phyloP scores from a whole-genome alignment of 177 flowering plant genomes.

The Telopea speciosissima region DNA sequence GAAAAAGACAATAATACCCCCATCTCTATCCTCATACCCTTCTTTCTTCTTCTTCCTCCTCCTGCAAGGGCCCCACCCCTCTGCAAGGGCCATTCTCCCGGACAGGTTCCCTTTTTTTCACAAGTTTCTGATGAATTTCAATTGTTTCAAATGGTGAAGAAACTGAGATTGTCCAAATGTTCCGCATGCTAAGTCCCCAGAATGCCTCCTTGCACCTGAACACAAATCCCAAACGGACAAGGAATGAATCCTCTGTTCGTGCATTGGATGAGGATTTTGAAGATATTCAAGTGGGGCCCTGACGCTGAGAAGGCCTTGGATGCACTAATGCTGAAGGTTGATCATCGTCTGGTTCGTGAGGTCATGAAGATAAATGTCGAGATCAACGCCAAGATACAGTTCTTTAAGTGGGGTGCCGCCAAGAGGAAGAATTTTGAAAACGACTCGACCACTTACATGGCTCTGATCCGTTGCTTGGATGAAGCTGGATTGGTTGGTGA shows the following conservation, averaged over 20 bases:
- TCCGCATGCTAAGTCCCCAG: slow-evolving; percentile 31
- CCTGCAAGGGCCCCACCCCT: too few relatives aligned
- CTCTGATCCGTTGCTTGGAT: slow-evolving; percentile 60
- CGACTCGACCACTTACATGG: slow-evolving; percentile 66
- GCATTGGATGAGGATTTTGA: slow-evolving; percentile 79
- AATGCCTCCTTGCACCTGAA: slow-evolving; percentile 21
- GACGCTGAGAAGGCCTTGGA: slow-evolving; percentile 94
- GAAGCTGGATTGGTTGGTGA: slow-evolving; percentile 59
- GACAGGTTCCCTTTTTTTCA: too few relatives aligned
- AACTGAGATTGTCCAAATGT: slow-evolving; percentile 78
- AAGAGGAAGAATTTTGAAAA: slow-evolving; percentile 72
- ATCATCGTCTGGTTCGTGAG: slow-evolving; percentile 71
- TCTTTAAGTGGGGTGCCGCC: slow-evolving; percentile 90
- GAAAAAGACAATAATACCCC: too few relatives aligned
- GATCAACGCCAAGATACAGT: slow-evolving; percentile 61
- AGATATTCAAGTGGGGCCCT: slow-evolving; percentile 96
- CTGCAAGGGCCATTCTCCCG: too few relatives aligned
- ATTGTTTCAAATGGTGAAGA: slow-evolving; percentile 35
- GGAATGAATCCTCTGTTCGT: slow-evolving; percentile 37
- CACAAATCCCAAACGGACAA: slow-evolving; percentile 6
- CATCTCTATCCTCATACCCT: too few relatives aligned
- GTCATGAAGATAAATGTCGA: slow-evolving; percentile 69
- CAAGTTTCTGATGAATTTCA: slow-evolving; percentile 1
- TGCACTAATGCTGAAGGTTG: slow-evolving; percentile 75
- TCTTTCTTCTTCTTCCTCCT: too few relatives aligned